phyloP scores from a whole-genome alignment of 768 basidiomycete species.

The Lentinus tigrinus region DNA sequence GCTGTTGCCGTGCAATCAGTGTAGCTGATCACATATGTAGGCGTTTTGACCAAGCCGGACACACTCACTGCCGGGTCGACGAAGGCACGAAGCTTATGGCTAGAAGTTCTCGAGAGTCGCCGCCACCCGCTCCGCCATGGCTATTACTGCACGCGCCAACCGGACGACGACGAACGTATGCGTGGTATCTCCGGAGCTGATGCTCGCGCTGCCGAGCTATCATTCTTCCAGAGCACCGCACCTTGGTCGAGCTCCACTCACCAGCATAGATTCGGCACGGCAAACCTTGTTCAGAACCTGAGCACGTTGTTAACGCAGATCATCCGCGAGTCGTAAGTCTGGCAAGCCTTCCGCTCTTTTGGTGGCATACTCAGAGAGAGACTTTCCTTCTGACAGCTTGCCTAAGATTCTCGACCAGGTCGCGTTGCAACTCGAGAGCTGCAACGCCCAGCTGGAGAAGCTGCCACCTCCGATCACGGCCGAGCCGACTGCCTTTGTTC shows the following conservation, averaged over 20 bases:
- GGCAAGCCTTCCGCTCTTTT: background rate
- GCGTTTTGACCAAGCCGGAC: constrained; percentile 73
- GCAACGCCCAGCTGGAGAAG: background rate
- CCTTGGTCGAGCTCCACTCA: constrained; percentile 53
- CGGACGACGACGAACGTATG: constrained; percentile 55
- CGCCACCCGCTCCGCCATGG: constrained; percentile 42
- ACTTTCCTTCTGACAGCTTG: background rate
- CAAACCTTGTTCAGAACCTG: constrained; percentile 49
- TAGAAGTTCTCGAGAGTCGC: constrained; percentile 49
- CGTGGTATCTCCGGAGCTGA: constrained; percentile 35
- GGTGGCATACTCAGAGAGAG: background rate
- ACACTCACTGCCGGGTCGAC: constrained; percentile 44
- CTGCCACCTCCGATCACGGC: constrained; percentile 14
- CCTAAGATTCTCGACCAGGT: constrained; percentile 12
- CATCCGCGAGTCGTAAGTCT: constrained; percentile 3
- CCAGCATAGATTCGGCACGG: constrained; percentile 53
- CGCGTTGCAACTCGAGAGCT: constrained; percentile 9
- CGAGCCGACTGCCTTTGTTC: constrained; percentile 19
- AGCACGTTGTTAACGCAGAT: constrained; percentile 46
- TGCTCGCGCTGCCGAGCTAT: constrained; percentile 37
- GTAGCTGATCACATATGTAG: constrained; percentile 32
- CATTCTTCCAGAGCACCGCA: constrained; percentile 46
- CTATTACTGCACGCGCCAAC: constrained; percentile 68
- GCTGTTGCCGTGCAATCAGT: background rate
- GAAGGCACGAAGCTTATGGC: constrained; percentile 45